Conservation (phyloP, 176 grass and related monocot genomes). For the Saccharum officinarum region DNA sequence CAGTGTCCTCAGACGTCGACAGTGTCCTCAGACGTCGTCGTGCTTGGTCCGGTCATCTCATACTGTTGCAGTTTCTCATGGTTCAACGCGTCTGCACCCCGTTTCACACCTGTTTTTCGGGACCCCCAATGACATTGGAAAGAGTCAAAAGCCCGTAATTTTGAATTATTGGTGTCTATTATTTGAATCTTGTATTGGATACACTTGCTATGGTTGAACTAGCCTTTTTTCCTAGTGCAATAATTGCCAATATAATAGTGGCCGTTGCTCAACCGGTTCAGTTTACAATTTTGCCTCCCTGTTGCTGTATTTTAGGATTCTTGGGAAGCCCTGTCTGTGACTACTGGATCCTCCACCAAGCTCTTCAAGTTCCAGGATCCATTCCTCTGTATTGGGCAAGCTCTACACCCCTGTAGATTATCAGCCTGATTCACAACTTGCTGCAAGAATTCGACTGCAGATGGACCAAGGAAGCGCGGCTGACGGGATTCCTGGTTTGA, state of each 20-base stretch:
- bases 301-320: slow-evolving; percentile 32
- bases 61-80: neutral
- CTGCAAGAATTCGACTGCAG: slow-evolving; percentile 20
- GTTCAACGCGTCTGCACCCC: neutral
- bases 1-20: neutral
- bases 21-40: neutral
- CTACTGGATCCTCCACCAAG: neutral
- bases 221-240: slow-evolving; percentile 13
- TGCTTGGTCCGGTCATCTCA: slow-evolving; percentile 16
- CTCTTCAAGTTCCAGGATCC: neutral
- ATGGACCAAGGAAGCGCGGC: slow-evolving; percentile 20
- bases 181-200: slow-evolving; percentile 8
- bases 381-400: neutral
- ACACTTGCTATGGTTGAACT: neutral
- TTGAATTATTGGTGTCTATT: neutral
- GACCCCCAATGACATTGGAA: neutral
- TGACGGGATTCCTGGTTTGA: neutral
- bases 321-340: neutral
- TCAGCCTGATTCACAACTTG: neutral
- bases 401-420: neutral
- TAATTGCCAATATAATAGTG: slow-evolving; percentile 45
- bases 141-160: slow-evolving; percentile 12
- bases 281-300: slow-evolving; percentile 14
- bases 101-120: neutral
- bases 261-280: neutral